A percentile compares a stretch with the other conserved stretches of the same genome.
Evolutionary conservation across 2,329 filamentous ascomycete genomes (phyloP).

Genomic region (Nothopassalora personata): DNA sequence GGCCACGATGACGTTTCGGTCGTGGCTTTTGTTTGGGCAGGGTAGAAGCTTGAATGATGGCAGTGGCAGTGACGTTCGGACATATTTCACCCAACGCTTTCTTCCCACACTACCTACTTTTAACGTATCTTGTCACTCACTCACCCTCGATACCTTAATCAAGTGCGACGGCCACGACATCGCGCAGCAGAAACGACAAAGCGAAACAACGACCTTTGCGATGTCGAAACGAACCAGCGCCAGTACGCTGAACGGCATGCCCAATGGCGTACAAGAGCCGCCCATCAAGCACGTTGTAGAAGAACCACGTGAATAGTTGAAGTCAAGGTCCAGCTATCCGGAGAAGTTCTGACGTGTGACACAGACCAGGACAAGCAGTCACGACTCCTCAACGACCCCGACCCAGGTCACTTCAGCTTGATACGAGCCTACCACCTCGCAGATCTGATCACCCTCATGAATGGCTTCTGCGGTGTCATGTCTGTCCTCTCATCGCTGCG

Average conservation of each 20-base stretch:
- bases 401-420: conserved; percentile 66
- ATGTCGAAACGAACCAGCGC: conserved; percentile 59
- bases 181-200: background rate
- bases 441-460: conserved; percentile 77
- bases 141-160: background rate
- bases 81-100: no score
- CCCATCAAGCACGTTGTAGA: conserved; percentile 23
- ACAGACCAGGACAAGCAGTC: conserved; percentile 70
- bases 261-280: conserved; percentile 41
- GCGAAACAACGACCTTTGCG: conserved; percentile 8
- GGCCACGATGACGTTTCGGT: background rate
- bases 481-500: conserved; percentile 92
- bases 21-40: background rate
- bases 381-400: conserved; percentile 58
- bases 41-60: background rate
- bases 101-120: no score
- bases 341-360: conserved; percentile 14
- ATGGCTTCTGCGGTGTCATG: conserved; percentile 85
- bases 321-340: background rate
- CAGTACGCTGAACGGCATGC: conserved; percentile 33
- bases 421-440: conserved; percentile 65
- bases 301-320: conserved; percentile 39
- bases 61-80: background rate
- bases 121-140: background rate
- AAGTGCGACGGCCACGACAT: background rate